Evolutionary conservation across 176 grass and related monocot genomes (phyloP), one percentile per base, ranked within the genome.

Genomic region (Lolium perenne): DNA sequence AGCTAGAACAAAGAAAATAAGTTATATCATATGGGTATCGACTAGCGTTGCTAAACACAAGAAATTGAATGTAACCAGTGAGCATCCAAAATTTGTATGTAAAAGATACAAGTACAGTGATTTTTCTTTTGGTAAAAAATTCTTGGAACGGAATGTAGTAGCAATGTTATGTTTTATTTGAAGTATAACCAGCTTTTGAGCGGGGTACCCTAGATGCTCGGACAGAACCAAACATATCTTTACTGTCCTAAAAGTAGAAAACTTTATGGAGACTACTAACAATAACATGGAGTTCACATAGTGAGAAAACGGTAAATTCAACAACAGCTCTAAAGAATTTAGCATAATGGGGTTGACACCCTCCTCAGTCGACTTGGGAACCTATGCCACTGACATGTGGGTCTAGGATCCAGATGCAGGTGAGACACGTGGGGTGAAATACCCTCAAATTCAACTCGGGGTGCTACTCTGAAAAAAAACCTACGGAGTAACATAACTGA

Each of bases 121-220:
- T 49, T 49, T 74, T 51, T 74, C 49, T n/a, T 74, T 74, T 74
- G 45, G 47, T 49, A 74, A 74, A 49, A 74, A 26, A 41, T 74
- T 49, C 46, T 15, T 21, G 14, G 46, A 49, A 74, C 7, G 17
- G 46, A 74, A 74, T 74, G 45, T 16, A 50, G 6, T 7, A 74
- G 22, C 3, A 13, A 53, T 75, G 21, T 53, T 75, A 29, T 29
- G 26, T 29, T 29, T 53, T 23, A 46, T 17, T 51, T 51, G 14
- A 53, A 75, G 22, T 50, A 32, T 29, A 53, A 32, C 14, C 23
- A 75, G 7, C 16, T 25, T 53, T 16, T 53, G 48, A 29, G 13
- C 53, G 22, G 72, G 9, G 7, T 26, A 75, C 7, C 5, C 72
- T 53, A 16, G 43, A 32, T 53, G 48, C 22, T 53, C 47, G 17